Base-by-base conservation (phyloP, 495 filamentous ascomycete genomes). In the Antarctomyces pellizariae region DNA sequence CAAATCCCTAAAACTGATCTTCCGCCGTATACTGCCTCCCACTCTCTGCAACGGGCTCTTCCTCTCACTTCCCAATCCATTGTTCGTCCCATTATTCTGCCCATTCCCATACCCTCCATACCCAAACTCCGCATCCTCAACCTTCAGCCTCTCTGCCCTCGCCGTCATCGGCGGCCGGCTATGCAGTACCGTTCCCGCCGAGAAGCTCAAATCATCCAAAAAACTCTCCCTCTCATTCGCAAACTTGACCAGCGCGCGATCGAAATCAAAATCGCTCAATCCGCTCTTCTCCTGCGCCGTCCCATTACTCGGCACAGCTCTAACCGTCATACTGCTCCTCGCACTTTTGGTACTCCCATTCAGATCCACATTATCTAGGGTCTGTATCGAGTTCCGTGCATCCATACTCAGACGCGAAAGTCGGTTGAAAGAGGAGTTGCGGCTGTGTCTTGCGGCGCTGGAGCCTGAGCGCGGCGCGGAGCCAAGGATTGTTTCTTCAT, bases 171-270 rank as follows among this genome's bases (percentile, higher is more conserved):
- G 69, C 14, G 59, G 60, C 15, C 68, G 64, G 12, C 65, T 61
- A 41, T 72, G 67, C 14, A 68, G 55, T 22, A 70, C 59, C 5
- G 75, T 76, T 23, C 84, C 86, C 12, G 84, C 80, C 38, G 65
- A 83, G 46, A 91, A 73, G 42, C 71, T 79, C 34, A 93, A 57
- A 47, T 97, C 86, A 29, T 89, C 79, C 38, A 97, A 45, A 45
- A 97, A 95, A 34, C 71, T 73, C 37, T 97, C 86, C 36, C 86
- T 59, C 50, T 93, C 86, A 25, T 75, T 74, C 21, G 86, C 79
- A 50, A 97, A 97, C 46, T 92, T 95, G 29, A 77, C 47, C 34
- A 97, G 57, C 9, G 86, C 86, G 39, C 73, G 61, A 39, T 93
- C 84, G 41, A 97, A 97, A 48, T 93, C 83, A 42, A 74, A 76